These are phyloP conservation scores for Luffa aegyptiaca DNA, from an alignment of 306 rosid genomes.

Conservation along the genomic window DNA sequence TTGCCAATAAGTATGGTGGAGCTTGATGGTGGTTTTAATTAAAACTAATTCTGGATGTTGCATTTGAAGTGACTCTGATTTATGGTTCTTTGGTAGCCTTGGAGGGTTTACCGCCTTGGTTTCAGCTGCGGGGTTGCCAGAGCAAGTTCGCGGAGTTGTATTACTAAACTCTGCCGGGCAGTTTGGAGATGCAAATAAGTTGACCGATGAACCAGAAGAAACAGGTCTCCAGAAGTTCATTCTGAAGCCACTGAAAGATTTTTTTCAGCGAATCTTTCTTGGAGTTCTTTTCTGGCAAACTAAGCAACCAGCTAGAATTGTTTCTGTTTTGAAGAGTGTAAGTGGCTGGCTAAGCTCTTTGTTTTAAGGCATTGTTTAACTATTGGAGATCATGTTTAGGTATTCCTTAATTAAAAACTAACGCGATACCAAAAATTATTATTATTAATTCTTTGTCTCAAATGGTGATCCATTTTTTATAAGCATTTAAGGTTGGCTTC, in stretches of 20 bases:
- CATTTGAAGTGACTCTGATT: background rate
- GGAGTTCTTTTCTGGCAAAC: slow-evolving; percentile 92
- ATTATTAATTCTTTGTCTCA: background rate
- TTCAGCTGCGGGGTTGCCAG: slow-evolving; percentile 61
- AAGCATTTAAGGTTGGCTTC: background rate
- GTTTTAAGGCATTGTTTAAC: background rate
- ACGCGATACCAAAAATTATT: background rate
- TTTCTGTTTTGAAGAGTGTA: slow-evolving; percentile 76
- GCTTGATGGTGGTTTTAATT: background rate
- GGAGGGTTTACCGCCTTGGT: slow-evolving; percentile 94
- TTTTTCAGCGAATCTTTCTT: slow-evolving; percentile 71
- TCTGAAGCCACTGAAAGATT: slow-evolving; percentile 66
- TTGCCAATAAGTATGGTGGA: background rate
- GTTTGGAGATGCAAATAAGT: slow-evolving; percentile 48
- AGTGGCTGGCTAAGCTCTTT: slow-evolving; percentile 19
- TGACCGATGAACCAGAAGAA: slow-evolving; percentile 45
- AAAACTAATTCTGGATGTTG: background rate
- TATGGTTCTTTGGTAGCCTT: slow-evolving; percentile 50
- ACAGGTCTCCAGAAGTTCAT: slow-evolving; percentile 43
- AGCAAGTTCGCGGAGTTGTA: slow-evolving; percentile 64
- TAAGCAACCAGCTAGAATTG: slow-evolving; percentile 73
- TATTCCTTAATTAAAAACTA: background rate
- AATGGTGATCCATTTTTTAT: background rate
- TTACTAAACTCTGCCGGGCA: slow-evolving; percentile 89
- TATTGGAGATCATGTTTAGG: background rate